Conservation (phyloP, 1,139 yeast species). For the Blastobotrys proliferans region DNA sequence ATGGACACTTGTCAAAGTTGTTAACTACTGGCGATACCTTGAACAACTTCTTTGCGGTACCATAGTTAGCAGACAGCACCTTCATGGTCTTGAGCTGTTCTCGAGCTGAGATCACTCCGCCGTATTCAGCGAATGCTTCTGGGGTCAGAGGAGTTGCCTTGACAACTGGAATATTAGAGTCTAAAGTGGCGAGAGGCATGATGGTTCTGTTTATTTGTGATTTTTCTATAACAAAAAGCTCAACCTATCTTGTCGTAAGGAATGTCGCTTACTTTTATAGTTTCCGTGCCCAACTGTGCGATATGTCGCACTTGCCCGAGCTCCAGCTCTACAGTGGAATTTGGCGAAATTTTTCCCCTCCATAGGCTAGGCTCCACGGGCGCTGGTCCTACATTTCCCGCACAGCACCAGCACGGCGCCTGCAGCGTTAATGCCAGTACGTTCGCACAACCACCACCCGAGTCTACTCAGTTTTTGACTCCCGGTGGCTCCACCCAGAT, state of each 20-base stretch:
- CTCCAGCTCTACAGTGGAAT: too few species aligned
- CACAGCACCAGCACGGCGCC: too few species aligned
- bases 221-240: background rate
- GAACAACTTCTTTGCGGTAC: constrained; percentile 80
- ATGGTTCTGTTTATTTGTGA: background rate
- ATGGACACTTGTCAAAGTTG: constrained; percentile 45
- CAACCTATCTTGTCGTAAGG: too few species aligned
- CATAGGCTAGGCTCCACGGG: too few species aligned
- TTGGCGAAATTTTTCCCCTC: too few species aligned
- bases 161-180: constrained; percentile 13
- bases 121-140: constrained; percentile 46
- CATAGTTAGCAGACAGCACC: constrained; percentile 73
- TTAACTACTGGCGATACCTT: constrained; percentile 67
- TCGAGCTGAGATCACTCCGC: constrained; percentile 52
- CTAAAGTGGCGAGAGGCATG: constrained; percentile 29
- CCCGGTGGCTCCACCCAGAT: too few species aligned
- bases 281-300: too few species aligned
- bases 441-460: too few species aligned
- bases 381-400: too few species aligned
- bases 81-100: constrained; percentile 44
- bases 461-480: too few species aligned
- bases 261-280: constrained; percentile 5
- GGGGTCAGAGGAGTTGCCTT: constrained; percentile 45
- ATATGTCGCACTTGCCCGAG: constrained; percentile 3
- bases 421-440: too few species aligned